A percentile compares a stretch with the other conserved stretches of the same genome.
Evolutionary conservation across 225 moss, liverwort and hornwort genomes (phyloP).

Genomic region (Climacium dendroides): DNA sequence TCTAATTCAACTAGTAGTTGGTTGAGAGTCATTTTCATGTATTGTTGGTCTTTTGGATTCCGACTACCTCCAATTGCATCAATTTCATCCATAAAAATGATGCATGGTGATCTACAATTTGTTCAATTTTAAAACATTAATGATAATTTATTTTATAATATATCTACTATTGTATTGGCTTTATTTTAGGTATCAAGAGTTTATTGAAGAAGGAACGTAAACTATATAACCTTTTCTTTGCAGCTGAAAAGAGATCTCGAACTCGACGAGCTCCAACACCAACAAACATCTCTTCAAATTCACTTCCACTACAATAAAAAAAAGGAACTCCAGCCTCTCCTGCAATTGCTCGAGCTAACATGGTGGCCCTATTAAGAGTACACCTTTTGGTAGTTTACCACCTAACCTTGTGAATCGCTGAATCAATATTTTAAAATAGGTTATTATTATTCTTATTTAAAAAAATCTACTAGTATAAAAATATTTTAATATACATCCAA

Average conservation of each 20-base stretch:
- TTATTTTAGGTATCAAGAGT: neutral
- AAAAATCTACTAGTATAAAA: neutral
- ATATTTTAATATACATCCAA: too few relatives aligned
- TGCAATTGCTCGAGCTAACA: constrained; percentile 75
- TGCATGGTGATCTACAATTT: constrained; percentile 41
- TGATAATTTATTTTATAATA: neutral
- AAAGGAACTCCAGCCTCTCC: constrained; percentile 69
- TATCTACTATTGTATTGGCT: neutral
- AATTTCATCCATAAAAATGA: constrained; percentile 93
- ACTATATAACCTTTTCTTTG: constrained; percentile 38
- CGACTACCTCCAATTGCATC: constrained; percentile 80
- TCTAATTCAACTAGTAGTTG: constrained; percentile 80
- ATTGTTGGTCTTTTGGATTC: constrained; percentile 85
- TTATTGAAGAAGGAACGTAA: too few relatives aligned
- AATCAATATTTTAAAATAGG: neutral
- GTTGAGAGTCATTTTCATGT: constrained; percentile 89
- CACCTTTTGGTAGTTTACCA: constrained; percentile 79
- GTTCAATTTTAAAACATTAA: neutral
- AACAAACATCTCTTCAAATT: constrained; percentile 96
- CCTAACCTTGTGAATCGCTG: constrained; percentile 66
- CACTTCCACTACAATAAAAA: constrained; percentile 88
- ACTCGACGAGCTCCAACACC: constrained; percentile 74
- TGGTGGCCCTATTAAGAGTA: constrained; percentile 73
- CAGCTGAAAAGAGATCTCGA: constrained; percentile 49
- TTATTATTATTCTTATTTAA: neutral